These are phyloP conservation scores for Sclerotinia subarctica DNA, from an alignment of 2,329 filamentous ascomycete species.

Conservation along the genomic window DNA sequence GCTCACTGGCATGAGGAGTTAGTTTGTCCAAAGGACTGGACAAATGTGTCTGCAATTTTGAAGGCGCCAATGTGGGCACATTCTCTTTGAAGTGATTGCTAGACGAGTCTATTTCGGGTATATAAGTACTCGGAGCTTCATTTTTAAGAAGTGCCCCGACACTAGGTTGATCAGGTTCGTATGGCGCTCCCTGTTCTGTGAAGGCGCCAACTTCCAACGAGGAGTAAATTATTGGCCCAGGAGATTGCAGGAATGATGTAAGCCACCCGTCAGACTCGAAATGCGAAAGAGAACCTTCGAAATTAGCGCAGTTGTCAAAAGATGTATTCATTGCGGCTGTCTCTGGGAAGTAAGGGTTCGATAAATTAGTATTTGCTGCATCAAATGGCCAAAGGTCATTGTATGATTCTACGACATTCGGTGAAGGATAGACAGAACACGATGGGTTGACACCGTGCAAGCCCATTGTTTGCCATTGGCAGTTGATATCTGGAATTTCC, in stretches of 20 bases:
- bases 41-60: background rate
- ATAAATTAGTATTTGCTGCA: background rate
- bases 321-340: background rate
- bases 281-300: background rate
- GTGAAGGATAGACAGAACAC: background rate
- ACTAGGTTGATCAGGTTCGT: background rate
- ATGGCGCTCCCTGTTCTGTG: background rate
- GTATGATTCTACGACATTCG: background rate
- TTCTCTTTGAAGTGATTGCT: background rate
- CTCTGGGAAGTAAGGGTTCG: background rate
- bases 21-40: background rate
- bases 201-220: background rate
- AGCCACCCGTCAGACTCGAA: slow-evolving; percentile 4
- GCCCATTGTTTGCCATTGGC: slow-evolving; percentile 5
- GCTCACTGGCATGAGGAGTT: background rate
- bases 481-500: background rate
- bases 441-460: no score
- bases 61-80: no score
- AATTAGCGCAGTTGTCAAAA: background rate
- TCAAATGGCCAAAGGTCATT: background rate
- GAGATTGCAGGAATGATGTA: slow-evolving; percentile 5
- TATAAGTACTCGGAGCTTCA: background rate
- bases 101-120: background rate
- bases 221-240: background rate
- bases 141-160: background rate